Percentiles rank a stretch among this genome's conserved stretches.
These are phyloP conservation scores for Trichopus zeylanicus DNA, from an alignment of 116 monocot genomes.

Conservation along the genomic window DNA sequence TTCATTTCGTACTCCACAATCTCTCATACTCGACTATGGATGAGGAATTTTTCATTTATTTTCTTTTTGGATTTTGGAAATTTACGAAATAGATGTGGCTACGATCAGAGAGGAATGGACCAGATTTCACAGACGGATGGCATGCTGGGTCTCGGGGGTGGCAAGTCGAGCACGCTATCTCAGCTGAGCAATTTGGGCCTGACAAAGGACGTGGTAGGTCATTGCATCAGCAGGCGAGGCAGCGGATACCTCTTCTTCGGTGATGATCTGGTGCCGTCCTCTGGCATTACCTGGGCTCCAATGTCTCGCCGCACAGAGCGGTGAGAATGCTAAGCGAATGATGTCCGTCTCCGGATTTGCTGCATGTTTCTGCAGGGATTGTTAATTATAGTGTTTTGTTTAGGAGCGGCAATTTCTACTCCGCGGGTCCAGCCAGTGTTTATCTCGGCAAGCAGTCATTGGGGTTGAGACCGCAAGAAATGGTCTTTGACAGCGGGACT, in stretches of 20 bases:
- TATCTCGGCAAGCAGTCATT: slow-evolving; percentile 34
- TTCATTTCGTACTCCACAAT: neutral
- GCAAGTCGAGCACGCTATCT: slow-evolving; percentile 45
- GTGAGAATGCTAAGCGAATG: no score
- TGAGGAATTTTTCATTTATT: neutral
- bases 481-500: slow-evolving; percentile 90
- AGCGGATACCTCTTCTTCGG: slow-evolving; percentile 90
- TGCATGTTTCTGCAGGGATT: no score
- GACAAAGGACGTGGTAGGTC: slow-evolving; percentile 66
- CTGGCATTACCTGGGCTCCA: slow-evolving; percentile 53
- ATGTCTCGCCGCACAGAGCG: slow-evolving; percentile 16
- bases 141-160: slow-evolving; percentile 70
- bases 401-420: slow-evolving; percentile 71
- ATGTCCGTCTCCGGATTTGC: no score
- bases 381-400: no score
- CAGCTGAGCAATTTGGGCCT: slow-evolving; percentile 60
- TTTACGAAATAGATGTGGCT: slow-evolving; percentile 72
- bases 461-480: slow-evolving; percentile 25
- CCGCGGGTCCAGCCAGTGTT: slow-evolving; percentile 53
- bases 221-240: slow-evolving; percentile 58
- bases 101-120: slow-evolving; percentile 48
- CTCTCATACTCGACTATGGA: neutral
- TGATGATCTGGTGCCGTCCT: slow-evolving; percentile 57
- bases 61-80: neutral
- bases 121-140: slow-evolving; percentile 44